Base-by-base conservation (phyloP, 2,329 filamentous ascomycete genomes). In the Diaporthe sp. region DNA sequence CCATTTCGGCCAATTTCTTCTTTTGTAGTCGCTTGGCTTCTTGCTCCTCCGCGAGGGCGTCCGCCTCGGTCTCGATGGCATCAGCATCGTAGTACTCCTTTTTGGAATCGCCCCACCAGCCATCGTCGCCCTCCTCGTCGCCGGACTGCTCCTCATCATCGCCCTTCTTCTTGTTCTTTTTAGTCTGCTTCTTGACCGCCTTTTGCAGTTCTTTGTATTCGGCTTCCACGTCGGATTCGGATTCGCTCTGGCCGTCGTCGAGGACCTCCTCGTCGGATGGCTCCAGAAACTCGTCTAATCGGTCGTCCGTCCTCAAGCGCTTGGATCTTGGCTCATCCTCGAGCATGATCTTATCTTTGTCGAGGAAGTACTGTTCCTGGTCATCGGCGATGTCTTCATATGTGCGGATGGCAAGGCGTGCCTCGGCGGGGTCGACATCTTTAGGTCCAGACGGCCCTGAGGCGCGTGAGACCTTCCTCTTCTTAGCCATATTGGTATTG, bases 81-180 rank as follows among this genome's bases (percentile, higher is more conserved):
- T 99, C 96, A 79, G 95, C 94, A 86, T 98, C 91, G 85, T 99
- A 99, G 85, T 98, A 98, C 79, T 98, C 96, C 77, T 94, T 94
- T 83, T 92, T 96, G 3, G 94, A 95, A 6, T 93, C 90, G 42
- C 96, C 97, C 96, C 97, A 98, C 82, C 92, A 96, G 57, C 91
- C 92, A 70, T 92, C 88, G 57, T 91, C 91, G 3, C 86, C 87
- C 39, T 90, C 88, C 25, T 89, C 90, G 4, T 87, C 89, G 51
- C 89, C 86, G 73, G 88, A 88, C 31, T 88, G 81, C 10, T 82
- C 82, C 59, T 82, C 82, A 8, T 83, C 88, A 72, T 92, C 85
- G 3, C 92, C 88, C 81, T 94, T 83, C 78, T 92, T 86, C 19
- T 77, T 79, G 39, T 78, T 78, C 76, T 78, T 84, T 74, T 89